These are phyloP conservation scores for Dactylella cylindrospora DNA, from an alignment of 2,329 filamentous ascomycete genomes.

Conservation along the genomic window DNA sequence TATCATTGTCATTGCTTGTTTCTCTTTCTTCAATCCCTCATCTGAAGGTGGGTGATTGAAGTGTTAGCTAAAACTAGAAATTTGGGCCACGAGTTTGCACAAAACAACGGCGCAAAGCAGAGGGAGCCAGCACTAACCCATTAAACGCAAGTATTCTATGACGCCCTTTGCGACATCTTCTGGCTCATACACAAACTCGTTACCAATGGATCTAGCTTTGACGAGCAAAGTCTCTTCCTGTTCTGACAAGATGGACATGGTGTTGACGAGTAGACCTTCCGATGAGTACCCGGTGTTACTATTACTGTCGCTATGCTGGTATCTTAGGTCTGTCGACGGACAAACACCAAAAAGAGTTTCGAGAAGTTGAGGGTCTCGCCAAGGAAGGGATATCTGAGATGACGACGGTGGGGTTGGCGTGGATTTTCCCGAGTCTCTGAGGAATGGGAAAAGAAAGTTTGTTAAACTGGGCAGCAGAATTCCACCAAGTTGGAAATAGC, in stretches of 20 bases:
- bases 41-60: conserved; percentile 57
- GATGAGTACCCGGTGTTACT: conserved; percentile 21
- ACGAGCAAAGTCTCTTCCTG: conserved; percentile 55
- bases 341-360: conserved; percentile 43
- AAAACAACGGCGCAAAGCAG: not conserved
- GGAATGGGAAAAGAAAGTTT: conserved; percentile 26
- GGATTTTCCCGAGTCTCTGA: conserved; percentile 23
- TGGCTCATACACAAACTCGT: conserved; percentile 80
- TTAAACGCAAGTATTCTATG: conserved; percentile 80
- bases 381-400: conserved; percentile 33
- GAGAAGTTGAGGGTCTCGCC: conserved; percentile 38
- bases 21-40: conserved; percentile 76
- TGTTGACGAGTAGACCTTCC: conserved; percentile 15
- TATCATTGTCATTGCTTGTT: conserved; percentile 87
- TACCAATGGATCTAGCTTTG: conserved; percentile 77
- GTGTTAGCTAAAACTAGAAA: conserved; percentile 3
- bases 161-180: conserved; percentile 78
- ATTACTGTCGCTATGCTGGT: conserved; percentile 19
- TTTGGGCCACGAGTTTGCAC: not conserved
- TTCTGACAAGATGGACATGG: conserved; percentile 36
- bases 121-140: conserved; percentile 59
- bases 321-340: conserved; percentile 41
- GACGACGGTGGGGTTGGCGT: conserved; percentile 28
- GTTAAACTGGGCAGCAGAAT: conserved; percentile 17
- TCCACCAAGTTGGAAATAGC: conserved; percentile 16